Percentiles rank a stretch among this genome's conserved stretches.
These are phyloP conservation scores for Trichoderma lentiforme DNA, from an alignment of 2,329 filamentous ascomycete genomes.

Conservation along the genomic window DNA sequence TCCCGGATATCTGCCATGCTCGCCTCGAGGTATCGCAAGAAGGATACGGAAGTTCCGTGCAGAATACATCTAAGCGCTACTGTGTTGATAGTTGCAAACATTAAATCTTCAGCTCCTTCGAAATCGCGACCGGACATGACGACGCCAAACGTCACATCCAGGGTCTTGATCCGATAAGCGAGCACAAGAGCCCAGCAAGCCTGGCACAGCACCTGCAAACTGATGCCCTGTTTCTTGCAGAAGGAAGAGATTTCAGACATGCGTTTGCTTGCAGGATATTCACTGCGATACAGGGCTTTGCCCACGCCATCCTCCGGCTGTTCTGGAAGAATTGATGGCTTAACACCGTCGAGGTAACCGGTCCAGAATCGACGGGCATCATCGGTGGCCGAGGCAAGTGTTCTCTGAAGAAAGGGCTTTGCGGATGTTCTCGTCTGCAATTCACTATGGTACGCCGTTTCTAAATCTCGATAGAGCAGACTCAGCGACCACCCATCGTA, in stretches of 20 bases:
- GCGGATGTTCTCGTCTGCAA: slow-evolving; percentile 45
- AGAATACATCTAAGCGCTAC: slow-evolving; percentile 70
- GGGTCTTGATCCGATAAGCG: slow-evolving; percentile 56
- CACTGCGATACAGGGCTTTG: slow-evolving; percentile 11
- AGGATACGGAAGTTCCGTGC: slow-evolving; percentile 61
- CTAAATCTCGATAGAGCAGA: slow-evolving; percentile 69
- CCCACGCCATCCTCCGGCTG: neutral
- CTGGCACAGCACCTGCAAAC: slow-evolving; percentile 72
- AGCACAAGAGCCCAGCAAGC: slow-evolving; percentile 72
- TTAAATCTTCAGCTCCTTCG: slow-evolving; percentile 60
- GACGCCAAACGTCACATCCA: slow-evolving; percentile 79
- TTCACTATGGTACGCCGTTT: slow-evolving; percentile 56
- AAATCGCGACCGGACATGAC: slow-evolving; percentile 83
- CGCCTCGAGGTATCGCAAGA: slow-evolving; percentile 72
- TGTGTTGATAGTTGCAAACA: slow-evolving; percentile 93
- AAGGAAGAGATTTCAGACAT: slow-evolving; percentile 42
- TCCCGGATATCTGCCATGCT: slow-evolving; percentile 63
- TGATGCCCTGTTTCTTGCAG: slow-evolving; percentile 65
- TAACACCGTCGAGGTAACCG: slow-evolving; percentile 56
- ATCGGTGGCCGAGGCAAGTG: slow-evolving; percentile 21
- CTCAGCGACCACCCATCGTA: slow-evolving; percentile 86
- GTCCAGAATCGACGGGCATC: slow-evolving; percentile 62
- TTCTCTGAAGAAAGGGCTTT: slow-evolving; percentile 46
- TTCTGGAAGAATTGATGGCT: slow-evolving; percentile 34
- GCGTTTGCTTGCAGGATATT: slow-evolving; percentile 19